Conservation (phyloP, 805 yeast species). For the Candida patagonica region DNA sequence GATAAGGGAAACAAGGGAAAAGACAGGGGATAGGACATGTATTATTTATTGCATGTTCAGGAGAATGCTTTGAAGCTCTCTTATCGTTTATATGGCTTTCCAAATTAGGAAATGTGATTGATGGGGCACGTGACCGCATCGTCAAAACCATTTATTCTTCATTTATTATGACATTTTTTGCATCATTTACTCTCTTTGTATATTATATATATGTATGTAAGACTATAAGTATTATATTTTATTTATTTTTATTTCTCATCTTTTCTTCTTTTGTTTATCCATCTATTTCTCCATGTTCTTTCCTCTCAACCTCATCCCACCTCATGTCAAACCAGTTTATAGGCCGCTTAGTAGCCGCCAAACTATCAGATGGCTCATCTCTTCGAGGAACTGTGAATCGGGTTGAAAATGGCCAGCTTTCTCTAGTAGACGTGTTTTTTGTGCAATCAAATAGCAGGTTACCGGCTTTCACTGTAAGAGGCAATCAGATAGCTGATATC, state of each 20-base stretch:
- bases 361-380: slow-evolving; percentile 13
- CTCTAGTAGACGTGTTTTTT: slow-evolving; percentile 10
- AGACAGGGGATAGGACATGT: neutral
- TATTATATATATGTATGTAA: neutral
- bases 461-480: slow-evolving; percentile 10
- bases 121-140: neutral
- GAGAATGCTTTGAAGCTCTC: too few species aligned
- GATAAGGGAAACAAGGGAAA: slow-evolving; percentile 4
- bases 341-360: slow-evolving; percentile 18
- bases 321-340: slow-evolving; percentile 8
- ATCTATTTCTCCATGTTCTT: neutral
- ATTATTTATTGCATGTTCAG: neutral
- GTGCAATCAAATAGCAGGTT: slow-evolving; percentile 9
- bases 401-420: slow-evolving; percentile 15
- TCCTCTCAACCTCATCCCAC: neutral
- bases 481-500: slow-evolving; percentile 15
- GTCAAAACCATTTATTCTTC: neutral
- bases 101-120: neutral
- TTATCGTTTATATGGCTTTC: too few species aligned
- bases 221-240: too few species aligned
- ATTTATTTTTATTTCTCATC: neutral
- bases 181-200: neutral
- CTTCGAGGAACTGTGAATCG: slow-evolving; percentile 15
- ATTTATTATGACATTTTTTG: neutral
- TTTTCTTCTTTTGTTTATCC: neutral